Evolutionary conservation across 352 stramenopile species (phyloP).

Genomic region (Pythium utonaiense): DNA sequence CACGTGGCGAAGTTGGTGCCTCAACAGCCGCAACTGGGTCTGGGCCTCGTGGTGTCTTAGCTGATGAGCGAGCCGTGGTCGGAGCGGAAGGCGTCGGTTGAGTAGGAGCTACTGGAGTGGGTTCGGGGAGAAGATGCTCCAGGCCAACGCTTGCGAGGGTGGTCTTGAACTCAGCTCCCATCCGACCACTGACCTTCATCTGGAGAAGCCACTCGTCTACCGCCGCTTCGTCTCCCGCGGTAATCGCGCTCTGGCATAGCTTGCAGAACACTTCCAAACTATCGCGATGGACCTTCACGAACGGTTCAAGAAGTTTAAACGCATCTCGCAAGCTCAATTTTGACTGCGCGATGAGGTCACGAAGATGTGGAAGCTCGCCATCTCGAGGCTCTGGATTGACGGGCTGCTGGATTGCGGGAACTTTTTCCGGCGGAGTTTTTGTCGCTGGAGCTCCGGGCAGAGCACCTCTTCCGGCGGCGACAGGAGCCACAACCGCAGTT

Average conservation of each 20-base stretch:
- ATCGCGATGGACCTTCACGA: conserved; percentile 8
- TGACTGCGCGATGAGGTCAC: conserved; percentile 34
- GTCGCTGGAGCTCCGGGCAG: neutral
- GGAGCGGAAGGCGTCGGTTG: conserved; percentile 15
- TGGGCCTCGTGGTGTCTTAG: conserved; percentile 28
- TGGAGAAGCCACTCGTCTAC: conserved; percentile 18
- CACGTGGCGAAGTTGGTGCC: neutral
- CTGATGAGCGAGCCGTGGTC: conserved; percentile 24
- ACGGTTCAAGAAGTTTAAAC: conserved; percentile 20
- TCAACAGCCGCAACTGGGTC: neutral
- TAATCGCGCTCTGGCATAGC: conserved; percentile 13
- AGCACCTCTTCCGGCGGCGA: neutral
- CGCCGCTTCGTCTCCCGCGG: conserved; percentile 7
- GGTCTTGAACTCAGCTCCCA: conserved; percentile 39
- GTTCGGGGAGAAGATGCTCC: conserved; percentile 31
- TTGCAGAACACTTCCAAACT: conserved; percentile 22
- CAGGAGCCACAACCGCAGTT: neutral
- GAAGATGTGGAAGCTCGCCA: conserved; percentile 26
- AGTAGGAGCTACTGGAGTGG: neutral
- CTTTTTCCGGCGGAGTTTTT: conserved; percentile 3
- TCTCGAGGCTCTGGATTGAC: conserved; percentile 20
- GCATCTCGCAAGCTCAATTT: conserved; percentile 21
- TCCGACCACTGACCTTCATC: conserved; percentile 40
- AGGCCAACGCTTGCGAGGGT: conserved; percentile 30
- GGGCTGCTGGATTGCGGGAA: conserved; percentile 16